phyloP scores from a whole-genome alignment of 345 rosid genomes.

The Bruguiera parviflora region DNA sequence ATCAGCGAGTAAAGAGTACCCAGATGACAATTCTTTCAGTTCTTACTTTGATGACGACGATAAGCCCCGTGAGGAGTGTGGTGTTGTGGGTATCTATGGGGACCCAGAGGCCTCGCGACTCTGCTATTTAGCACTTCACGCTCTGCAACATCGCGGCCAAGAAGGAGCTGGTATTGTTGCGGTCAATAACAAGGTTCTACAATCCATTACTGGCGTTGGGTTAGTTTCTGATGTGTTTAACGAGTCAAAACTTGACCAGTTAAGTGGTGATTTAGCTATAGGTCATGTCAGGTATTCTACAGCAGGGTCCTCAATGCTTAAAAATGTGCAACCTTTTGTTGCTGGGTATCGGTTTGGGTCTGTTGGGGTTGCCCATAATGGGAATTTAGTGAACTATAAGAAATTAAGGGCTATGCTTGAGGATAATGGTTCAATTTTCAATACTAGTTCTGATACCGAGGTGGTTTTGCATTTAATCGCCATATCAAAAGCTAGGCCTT shows the following conservation, averaged over 20 bases:
- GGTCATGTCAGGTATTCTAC: conserved; percentile 98
- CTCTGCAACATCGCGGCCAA: conserved; percentile 96
- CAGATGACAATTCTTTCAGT: conserved; percentile 18
- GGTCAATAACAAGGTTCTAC: conserved; percentile 61
- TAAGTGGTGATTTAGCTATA: conserved; percentile 80
- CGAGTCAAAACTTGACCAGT: conserved; percentile 75
- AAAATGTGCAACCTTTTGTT: conserved; percentile 97
- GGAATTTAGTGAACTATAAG: conserved; percentile 78
- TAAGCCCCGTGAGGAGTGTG: conserved; percentile 96
- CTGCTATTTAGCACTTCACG: conserved; percentile 89
- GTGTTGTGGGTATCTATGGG: conserved; percentile 90
- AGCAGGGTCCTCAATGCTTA: conserved; percentile 89
- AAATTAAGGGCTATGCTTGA: conserved; percentile 66
- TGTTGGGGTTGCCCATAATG: conserved; percentile 94
- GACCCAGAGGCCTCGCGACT: conserved; percentile 91
- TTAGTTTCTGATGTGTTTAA: conserved; percentile 90
- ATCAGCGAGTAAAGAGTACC: conserved; percentile 11
- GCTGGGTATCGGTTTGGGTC: conserved; percentile 91
- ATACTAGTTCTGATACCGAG: conserved; percentile 93
- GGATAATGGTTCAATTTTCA: conserved; percentile 86
- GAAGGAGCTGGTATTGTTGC: conserved; percentile 99
- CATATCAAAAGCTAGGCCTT: conserved; percentile 80
- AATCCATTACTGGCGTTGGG: conserved; percentile 88
- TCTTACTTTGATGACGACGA: conserved; percentile 44
- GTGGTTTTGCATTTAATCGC: conserved; percentile 97